Conservation (phyloP, 768 basidiomycete genomes). For the Exidia glandulosa region DNA sequence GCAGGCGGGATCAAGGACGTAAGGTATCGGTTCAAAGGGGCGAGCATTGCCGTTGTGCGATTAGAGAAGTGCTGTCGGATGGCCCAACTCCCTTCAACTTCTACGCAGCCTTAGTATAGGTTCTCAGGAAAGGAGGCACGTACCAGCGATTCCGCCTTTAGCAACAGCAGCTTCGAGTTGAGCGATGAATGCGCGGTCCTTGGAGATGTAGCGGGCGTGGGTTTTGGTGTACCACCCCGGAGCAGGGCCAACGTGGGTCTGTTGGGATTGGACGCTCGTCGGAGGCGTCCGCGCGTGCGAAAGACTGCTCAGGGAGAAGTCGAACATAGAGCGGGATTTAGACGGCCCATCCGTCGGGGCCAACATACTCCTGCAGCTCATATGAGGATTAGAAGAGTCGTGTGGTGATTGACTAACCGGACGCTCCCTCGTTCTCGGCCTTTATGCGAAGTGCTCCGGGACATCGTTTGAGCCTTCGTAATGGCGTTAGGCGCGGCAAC, state of each 20-base stretch:
- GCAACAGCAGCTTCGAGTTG: slow-evolving; percentile 47
- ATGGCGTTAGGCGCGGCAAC: background rate
- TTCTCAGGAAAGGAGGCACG: too few species aligned
- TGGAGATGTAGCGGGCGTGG: slow-evolving; percentile 76
- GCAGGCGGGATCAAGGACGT: slow-evolving; percentile 75
- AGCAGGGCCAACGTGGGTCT: slow-evolving; percentile 7
- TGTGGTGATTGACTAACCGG: background rate
- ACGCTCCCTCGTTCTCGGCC: background rate
- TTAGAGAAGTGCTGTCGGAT: slow-evolving; percentile 76
- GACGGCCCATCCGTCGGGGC: slow-evolving; percentile 40
- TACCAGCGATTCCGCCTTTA: slow-evolving; percentile 21
- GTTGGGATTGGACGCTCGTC: background rate
- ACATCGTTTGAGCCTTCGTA: background rate
- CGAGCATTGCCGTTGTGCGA: slow-evolving; percentile 75
- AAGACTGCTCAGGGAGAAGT: background rate
- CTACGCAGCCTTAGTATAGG: slow-evolving; percentile 2
- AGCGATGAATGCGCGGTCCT: slow-evolving; percentile 67
- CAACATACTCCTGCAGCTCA: background rate
- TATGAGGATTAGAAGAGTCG: slow-evolving; percentile 3
- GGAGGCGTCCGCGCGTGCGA: background rate
- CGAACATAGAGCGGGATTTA: background rate
- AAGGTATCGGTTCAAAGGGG: slow-evolving; percentile 86
- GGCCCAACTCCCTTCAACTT: slow-evolving; percentile 41
- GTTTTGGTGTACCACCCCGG: slow-evolving; percentile 25
- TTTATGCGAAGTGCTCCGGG: background rate